These are phyloP conservation scores for Bombardia bombarda DNA, from an alignment of 495 filamentous ascomycete species.

Conservation along the genomic window DNA sequence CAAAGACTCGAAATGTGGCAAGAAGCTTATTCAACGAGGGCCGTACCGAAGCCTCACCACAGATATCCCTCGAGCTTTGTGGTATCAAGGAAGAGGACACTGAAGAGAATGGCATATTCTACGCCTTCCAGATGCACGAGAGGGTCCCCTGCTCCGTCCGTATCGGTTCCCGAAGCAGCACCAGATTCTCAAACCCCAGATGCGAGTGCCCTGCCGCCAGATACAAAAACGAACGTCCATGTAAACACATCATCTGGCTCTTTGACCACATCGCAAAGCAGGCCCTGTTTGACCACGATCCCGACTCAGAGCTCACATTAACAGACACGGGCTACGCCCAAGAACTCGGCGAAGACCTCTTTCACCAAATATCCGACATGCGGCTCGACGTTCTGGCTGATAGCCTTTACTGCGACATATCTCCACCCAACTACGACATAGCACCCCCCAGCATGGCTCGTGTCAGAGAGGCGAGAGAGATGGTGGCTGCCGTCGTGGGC, in stretches of 20 bases:
- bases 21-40: conserved; percentile 14
- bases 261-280: conserved; percentile 37
- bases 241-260: conserved; percentile 42
- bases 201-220: conserved; percentile 33
- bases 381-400: conserved; percentile 39
- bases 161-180: conserved; percentile 27
- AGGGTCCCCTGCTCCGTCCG: conserved; percentile 36
- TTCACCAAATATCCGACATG: conserved; percentile 31
- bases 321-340: conserved; percentile 28
- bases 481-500: conserved; percentile 33
- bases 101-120: conserved; percentile 28
- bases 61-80: conserved; percentile 35
- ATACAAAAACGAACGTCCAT: conserved; percentile 21
- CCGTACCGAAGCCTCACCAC: conserved; percentile 17
- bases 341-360: conserved; percentile 35
- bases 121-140: conserved; percentile 41
- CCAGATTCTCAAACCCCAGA: conserved; percentile 25
- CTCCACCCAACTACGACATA: conserved; percentile 22
- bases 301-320: conserved; percentile 25
- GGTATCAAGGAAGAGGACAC: conserved; percentile 24
- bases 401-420: conserved; percentile 32
- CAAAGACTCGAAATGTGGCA: conserved; percentile 13
- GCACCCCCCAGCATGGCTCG: conserved; percentile 21
- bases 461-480: conserved; percentile 33
- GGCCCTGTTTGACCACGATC: conserved; percentile 26